Conservation (phyloP, 352 stramenopile species). For the Phytophthora lateralis region DNA sequence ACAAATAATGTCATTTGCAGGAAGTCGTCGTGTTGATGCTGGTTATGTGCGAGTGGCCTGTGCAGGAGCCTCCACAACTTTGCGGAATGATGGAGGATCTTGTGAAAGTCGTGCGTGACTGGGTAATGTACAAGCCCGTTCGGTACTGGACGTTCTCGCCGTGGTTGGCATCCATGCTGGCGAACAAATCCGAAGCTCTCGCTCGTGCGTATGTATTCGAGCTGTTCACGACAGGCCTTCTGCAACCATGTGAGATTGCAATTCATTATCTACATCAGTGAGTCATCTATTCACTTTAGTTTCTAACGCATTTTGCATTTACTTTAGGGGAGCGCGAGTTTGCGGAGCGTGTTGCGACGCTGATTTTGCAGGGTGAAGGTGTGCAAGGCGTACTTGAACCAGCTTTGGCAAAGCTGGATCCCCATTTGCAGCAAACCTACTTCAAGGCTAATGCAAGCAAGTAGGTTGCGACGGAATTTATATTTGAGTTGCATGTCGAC, state of each 20-base stretch:
- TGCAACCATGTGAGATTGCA: constrained; percentile 43
- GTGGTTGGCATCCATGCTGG: constrained; percentile 37
- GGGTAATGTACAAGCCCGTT: constrained; percentile 28
- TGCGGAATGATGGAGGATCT: constrained; percentile 34
- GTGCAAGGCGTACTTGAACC: constrained; percentile 18
- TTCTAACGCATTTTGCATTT: constrained; percentile 5
- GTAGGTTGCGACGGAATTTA: neutral
- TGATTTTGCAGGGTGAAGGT: constrained; percentile 31
- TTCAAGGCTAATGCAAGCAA: constrained; percentile 28
- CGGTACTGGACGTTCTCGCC: constrained; percentile 40
- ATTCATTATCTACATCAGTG: neutral
- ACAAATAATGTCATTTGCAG: constrained; percentile 12
- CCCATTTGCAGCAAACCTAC: constrained; percentile 35
- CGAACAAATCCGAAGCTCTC: constrained; percentile 27
- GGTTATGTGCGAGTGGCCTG: constrained; percentile 40
- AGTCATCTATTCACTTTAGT: neutral
- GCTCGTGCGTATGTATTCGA: constrained; percentile 32
- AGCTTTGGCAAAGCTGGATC: constrained; percentile 38
- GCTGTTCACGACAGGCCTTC: constrained; percentile 40
- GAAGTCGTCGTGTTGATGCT: constrained; percentile 47
- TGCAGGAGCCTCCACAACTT: constrained; percentile 31
- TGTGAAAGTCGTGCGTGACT: constrained; percentile 30
- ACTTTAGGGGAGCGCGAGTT: constrained; percentile 39
- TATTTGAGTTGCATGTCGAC: constrained; percentile 3
- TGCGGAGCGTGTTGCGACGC: constrained; percentile 38